Evolutionary conservation across 495 filamentous ascomycete genomes (phyloP).

Genomic region (Penicillium lagena): DNA sequence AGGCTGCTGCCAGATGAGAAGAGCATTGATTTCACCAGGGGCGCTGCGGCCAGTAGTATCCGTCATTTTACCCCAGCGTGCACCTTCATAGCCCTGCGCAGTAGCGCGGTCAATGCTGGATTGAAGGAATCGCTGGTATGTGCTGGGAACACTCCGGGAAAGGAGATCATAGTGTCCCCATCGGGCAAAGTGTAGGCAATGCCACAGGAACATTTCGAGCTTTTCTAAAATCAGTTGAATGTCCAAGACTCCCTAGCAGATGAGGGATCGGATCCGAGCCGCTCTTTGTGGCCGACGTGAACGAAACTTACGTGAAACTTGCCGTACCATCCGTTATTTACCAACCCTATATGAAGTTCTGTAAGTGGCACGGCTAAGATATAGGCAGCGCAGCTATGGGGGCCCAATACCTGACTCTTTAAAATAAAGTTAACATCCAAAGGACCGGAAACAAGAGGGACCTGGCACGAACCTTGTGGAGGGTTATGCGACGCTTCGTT

Average conservation of each 20-base stretch:
- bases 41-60: constrained; percentile 48
- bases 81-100: constrained; percentile 44
- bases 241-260: too few species aligned
- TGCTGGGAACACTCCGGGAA: constrained; percentile 34
- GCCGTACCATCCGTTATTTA: constrained; percentile 17
- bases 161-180: constrained; percentile 45
- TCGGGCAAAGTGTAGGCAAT: constrained; percentile 43
- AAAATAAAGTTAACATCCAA: too few species aligned
- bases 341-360: neutral
- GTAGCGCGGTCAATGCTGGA: constrained; percentile 38
- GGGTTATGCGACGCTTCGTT: constrained; percentile 9
- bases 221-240: neutral
- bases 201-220: constrained; percentile 51
- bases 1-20: constrained; percentile 15
- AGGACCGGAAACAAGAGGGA: too few species aligned
- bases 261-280: too few species aligned
- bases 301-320: constrained; percentile 9
- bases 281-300: too few species aligned
- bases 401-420: too few species aligned
- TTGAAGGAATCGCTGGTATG: constrained; percentile 41
- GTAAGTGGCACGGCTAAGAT: too few species aligned
- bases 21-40: constrained; percentile 30
- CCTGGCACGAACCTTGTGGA: constrained; percentile 3
- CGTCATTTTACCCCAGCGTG: constrained; percentile 54
- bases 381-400: too few species aligned